Percentiles rank a stretch among this genome's conserved stretches.
These are phyloP conservation scores for Leavenworthia alabamica DNA, from an alignment of 345 rosid species.

Conservation along the genomic window DNA sequence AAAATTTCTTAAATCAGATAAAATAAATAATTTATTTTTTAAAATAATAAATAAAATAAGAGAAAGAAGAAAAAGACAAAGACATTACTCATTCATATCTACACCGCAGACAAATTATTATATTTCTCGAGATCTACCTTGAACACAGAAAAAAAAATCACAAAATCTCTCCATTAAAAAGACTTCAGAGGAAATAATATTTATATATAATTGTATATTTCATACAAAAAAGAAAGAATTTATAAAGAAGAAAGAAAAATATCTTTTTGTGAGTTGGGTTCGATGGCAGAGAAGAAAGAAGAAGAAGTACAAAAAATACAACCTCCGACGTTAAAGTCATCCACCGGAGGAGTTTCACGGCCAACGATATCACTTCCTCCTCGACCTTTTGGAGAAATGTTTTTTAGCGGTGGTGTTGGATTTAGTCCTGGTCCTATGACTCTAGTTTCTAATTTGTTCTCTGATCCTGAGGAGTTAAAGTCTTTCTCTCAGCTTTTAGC, in stretches of 20 bases:
- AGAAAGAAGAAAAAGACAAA: neutral
- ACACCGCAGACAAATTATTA: constrained; percentile 16
- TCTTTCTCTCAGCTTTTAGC: constrained; percentile 80
- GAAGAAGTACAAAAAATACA: constrained; percentile 19
- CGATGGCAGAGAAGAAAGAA: constrained; percentile 38
- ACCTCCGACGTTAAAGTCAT: constrained; percentile 19
- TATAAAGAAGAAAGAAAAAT: neutral
- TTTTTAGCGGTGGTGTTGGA: constrained; percentile 41
- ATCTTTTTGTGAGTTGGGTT: constrained; percentile 13
- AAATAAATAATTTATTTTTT: neutral
- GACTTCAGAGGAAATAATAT: neutral
- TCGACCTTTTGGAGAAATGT: constrained; percentile 39
- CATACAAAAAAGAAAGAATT: neutral
- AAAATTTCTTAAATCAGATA: neutral
- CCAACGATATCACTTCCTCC: constrained; percentile 61
- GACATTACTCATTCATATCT: constrained; percentile 15
- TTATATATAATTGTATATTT: neutral
- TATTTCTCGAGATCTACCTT: constrained; percentile 19
- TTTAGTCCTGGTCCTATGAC: constrained; percentile 94
- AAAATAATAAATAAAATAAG: neutral
- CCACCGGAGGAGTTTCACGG: constrained; percentile 33
- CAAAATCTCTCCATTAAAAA: constrained; percentile 18
- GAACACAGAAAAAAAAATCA: neutral
- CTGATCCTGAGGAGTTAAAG: constrained; percentile 60
- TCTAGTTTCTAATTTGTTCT: constrained; percentile 60